Evolutionary conservation across 2,329 filamentous ascomycete species (phyloP).

Genomic region (Cladosporium sp.): DNA sequence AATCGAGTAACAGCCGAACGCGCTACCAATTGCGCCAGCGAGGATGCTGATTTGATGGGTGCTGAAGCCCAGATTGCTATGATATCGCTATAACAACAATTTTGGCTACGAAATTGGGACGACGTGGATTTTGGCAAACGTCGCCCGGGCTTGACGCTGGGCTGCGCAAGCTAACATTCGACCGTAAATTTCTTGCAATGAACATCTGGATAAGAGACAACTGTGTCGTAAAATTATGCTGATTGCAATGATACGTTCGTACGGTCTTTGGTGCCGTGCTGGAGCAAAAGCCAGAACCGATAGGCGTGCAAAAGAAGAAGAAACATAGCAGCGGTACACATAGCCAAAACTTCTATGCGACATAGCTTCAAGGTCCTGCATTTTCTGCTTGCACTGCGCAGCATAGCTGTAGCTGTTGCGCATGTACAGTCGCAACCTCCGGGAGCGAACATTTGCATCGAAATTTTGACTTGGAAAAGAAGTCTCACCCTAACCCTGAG

Average conservation of each 20-base stretch:
- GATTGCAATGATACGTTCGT: not conserved
- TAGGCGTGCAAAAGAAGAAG: not conserved
- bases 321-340: not conserved
- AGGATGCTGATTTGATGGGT: not conserved
- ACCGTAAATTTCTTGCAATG: not conserved
- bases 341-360: rapidly evolving
- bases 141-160: not conserved
- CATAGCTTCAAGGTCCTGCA: rapidly evolving
- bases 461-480: not conserved
- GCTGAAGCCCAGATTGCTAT: not conserved
- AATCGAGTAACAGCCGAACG: conserved; percentile 1
- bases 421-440: not conserved
- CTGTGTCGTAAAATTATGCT: not conserved
- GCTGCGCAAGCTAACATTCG: not conserved
- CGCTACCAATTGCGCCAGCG: not conserved
- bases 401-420: not conserved
- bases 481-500: not conserved
- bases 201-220: not conserved
- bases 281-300: not conserved
- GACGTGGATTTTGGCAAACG: not conserved
- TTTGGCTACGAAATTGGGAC: not conserved
- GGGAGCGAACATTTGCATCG: not conserved
- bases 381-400: not conserved
- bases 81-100: not conserved
- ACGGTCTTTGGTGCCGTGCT: not conserved